These are phyloP conservation scores for Yamadazyma nakazawae DNA, from an alignment of 805 yeast genomes.

Conservation along the genomic window DNA sequence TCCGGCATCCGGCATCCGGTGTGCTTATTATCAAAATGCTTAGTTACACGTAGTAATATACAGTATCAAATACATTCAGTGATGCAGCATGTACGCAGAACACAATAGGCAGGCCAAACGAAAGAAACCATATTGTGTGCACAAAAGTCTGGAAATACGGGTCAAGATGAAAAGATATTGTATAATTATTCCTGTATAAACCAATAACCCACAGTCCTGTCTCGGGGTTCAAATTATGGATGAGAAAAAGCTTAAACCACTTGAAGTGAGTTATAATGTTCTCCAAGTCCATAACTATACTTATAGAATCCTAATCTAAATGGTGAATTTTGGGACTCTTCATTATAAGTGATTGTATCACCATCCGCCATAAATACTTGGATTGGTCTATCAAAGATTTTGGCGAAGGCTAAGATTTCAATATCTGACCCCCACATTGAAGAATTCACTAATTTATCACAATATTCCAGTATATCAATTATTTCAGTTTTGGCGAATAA, in stretches of 20 bases:
- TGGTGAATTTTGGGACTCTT: conserved; percentile 47
- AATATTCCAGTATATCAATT: conserved; percentile 66
- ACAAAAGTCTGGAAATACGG: no score
- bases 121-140: no score
- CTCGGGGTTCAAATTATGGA: no score
- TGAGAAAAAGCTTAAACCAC: not conserved
- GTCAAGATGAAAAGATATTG: no score
- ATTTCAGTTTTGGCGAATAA: conserved; percentile 62
- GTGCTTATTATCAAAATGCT: no score
- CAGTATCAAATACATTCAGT: no score
- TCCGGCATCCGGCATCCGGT: no score
- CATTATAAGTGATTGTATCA: conserved; percentile 62
- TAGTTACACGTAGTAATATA: no score
- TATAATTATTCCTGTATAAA: no score
- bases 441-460: conserved; percentile 54
- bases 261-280: conserved; percentile 79
- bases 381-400: conserved; percentile 70
- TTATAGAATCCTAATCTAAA: conserved; percentile 77
- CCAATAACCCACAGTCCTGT: no score
- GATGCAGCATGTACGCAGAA: no score
- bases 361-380: conserved; percentile 76
- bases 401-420: conserved; percentile 80
- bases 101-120: no score
- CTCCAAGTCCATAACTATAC: conserved; percentile 87
- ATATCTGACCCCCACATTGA: conserved; percentile 96